These are phyloP conservation scores for Metschnikowia lachancei DNA, from an alignment of 805 yeast species.

Conservation along the genomic window DNA sequence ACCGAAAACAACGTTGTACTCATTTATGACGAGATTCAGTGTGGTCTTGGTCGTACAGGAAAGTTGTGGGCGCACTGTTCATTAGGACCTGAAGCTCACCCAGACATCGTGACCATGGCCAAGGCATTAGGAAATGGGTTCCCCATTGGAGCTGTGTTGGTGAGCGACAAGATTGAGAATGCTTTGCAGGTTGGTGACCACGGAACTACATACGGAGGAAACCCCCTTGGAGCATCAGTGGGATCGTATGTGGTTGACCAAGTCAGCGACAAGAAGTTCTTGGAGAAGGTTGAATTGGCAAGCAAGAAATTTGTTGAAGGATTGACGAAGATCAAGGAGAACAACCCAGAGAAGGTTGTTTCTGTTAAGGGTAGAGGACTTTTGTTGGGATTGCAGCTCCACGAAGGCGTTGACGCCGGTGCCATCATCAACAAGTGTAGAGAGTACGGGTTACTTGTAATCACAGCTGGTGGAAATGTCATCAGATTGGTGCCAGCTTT, in stretches of 20 bases:
- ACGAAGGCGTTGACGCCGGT: conserved; percentile 52
- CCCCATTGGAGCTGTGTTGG: conserved; percentile 93
- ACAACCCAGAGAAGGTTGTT: conserved; percentile 58
- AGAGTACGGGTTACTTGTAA: conserved; percentile 75
- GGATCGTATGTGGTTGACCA: conserved; percentile 73
- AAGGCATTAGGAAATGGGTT: conserved; percentile 96
- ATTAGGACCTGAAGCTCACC: conserved; percentile 78
- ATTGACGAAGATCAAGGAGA: conserved; percentile 48
- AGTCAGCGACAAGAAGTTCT: conserved; percentile 59
- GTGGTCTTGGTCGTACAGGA: conserved; percentile 94
- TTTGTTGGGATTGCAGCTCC: conserved; percentile 77
- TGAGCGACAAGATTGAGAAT: conserved; percentile 73
- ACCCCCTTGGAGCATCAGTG: conserved; percentile 84
- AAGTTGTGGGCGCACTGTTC: conserved; percentile 87
- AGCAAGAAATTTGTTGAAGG: conserved; percentile 55
- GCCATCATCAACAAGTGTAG: conserved; percentile 66
- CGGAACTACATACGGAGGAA: conserved; percentile 98
- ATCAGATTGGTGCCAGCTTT: conserved; percentile 90
- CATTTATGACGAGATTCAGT: conserved; percentile 94
- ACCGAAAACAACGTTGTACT: conserved; percentile 66
- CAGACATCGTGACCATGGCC: conserved; percentile 92
- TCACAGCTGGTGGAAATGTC: conserved; percentile 91
- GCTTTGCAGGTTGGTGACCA: conserved; percentile 87
- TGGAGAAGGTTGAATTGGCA: conserved; percentile 57
- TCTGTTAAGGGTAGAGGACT: conserved; percentile 88